Percentiles rank a stretch among this genome's conserved stretches.
phyloP scores from a whole-genome alignment of 208 protist species.

The Leishmania turanica region DNA sequence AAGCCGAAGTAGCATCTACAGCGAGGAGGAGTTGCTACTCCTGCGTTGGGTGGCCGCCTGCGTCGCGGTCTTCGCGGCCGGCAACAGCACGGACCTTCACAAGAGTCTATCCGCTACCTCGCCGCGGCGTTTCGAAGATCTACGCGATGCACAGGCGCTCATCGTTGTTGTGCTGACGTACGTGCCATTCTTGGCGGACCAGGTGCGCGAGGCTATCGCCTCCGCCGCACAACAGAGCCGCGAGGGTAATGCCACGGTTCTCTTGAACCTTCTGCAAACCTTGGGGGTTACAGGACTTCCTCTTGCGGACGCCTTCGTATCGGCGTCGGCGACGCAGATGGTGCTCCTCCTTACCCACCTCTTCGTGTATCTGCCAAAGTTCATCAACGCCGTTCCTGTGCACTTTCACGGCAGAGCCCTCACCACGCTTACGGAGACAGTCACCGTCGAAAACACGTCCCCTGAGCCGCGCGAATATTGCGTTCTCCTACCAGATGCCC shows the following conservation, averaged over 20 bases:
- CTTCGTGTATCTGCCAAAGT: slow-evolving; percentile 83
- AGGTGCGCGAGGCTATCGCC: slow-evolving; percentile 25
- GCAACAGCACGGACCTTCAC: slow-evolving; percentile 15
- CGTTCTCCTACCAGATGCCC: slow-evolving; percentile 66
- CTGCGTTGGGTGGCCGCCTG: slow-evolving; percentile 78
- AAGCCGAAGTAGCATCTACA: slow-evolving; percentile 87
- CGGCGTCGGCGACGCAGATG: slow-evolving; percentile 55
- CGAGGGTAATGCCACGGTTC: slow-evolving; percentile 46
- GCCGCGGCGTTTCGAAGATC: slow-evolving; percentile 57
- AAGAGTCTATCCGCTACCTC: background rate
- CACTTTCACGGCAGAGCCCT: slow-evolving; percentile 85
- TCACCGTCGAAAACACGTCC: slow-evolving; percentile 86
- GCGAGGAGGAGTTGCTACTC: slow-evolving; percentile 77
- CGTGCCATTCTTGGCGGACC: slow-evolving; percentile 46
- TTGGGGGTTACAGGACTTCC: slow-evolving; percentile 49
- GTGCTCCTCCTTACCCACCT: slow-evolving; percentile 84
- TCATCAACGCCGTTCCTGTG: slow-evolving; percentile 52
- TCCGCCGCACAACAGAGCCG: background rate
- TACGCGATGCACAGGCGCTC: slow-evolving; percentile 76
- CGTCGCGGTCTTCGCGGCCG: slow-evolving; percentile 23
- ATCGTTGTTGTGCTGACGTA: slow-evolving; percentile 69
- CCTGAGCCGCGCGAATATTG: slow-evolving; percentile 69
- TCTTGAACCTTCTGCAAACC: slow-evolving; percentile 49
- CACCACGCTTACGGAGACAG: slow-evolving; percentile 57
- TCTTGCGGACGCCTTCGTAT: slow-evolving; percentile 54